Evolutionary conservation across 768 basidiomycete species (phyloP), one percentile per base, ranked within the genome.

Genomic region (Xanthoconium stramineum): DNA sequence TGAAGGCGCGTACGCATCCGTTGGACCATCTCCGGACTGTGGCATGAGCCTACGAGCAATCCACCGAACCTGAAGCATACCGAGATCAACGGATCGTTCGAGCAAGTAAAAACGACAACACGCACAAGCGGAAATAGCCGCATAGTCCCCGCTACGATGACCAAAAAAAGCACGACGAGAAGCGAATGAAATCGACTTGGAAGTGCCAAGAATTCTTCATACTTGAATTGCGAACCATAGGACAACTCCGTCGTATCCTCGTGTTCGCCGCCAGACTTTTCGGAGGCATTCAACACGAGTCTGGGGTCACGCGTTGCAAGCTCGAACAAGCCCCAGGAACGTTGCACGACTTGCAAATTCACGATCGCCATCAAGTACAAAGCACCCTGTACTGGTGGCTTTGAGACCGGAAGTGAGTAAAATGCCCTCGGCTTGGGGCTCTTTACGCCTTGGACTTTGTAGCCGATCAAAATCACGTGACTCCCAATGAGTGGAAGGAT

Each of bases 221-320:
- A 96, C 44, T 74, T 74, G 76, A 97, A 93, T 3, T 79, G 65
- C 0, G 83, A 75, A 6, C 91, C 94, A 64, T 95, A 94, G 14
- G 69, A 48, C 2, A 66, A 54, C 35, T 52, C 58, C 40, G 59
- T 50, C 28, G 62, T 43, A 12, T 69, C 53, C 55, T 63, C 51
- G 36, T 52, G 57, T 59, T 53, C 50, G 33, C 19, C 47, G 13
- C 9, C 68, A 59, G 53, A 67, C 58, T 45, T 66, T 39, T 13
- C 15, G 49, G 55, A 48, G 6, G 55, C 29, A 10, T 33, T 32
- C 14, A 70, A 29, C 39, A 60, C 61, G 29, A 68, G 55, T 12
- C 33, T 53, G 17, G 59, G 59, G 48, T 48, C 62, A 54, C 63
- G 63, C 20, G 50, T 38, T 36, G 64, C 71, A 45, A 72, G 63